phyloP scores from a whole-genome alignment of 768 basidiomycete genomes.

The Lactarius sp. region DNA sequence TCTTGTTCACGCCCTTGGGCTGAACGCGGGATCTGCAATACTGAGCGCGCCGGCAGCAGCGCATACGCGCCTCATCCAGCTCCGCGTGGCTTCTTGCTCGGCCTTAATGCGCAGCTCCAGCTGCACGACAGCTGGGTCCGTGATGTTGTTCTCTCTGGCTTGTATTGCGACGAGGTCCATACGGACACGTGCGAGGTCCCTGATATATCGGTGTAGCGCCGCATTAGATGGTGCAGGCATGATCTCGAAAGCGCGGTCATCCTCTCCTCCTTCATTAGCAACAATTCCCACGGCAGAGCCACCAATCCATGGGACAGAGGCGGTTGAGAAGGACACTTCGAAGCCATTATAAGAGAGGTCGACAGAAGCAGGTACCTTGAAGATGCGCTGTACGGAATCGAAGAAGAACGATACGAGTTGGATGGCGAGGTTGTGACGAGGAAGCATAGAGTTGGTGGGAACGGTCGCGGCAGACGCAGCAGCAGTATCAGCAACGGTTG shows the following conservation, averaged over 20 bases:
- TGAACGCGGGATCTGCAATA: conserved; percentile 17
- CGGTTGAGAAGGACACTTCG: conserved; percentile 14
- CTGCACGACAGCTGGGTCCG: not conserved
- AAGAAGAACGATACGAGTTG: conserved; percentile 20
- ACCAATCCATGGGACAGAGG: not conserved
- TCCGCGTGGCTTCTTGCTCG: conserved; percentile 12
- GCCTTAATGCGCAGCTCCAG: conserved; percentile 4
- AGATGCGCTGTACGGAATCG: conserved; percentile 8
- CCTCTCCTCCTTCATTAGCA: not conserved
- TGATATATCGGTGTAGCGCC: conserved; percentile 12
- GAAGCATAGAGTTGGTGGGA: not conserved
- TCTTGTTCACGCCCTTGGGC: conserved; percentile 6
- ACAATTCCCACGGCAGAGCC: not conserved
- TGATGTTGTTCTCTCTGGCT: not conserved
- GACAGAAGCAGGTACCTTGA: conserved; percentile 12
- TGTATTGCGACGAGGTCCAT: conserved; percentile 10
- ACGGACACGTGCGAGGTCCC: conserved; percentile 12
- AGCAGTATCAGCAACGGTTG: not conserved
- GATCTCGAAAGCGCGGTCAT: conserved; percentile 2
- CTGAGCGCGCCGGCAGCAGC: conserved; percentile 14
- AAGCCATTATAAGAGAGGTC: conserved; percentile 19
- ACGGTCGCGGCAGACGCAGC: not conserved
- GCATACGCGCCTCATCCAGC: conserved; percentile 11
- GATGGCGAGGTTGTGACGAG: conserved; percentile 1
- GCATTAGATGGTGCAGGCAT: conserved; percentile 13